Conservation (phyloP, 2,329 filamentous ascomycete genomes). For the Capronia epimyces region DNA sequence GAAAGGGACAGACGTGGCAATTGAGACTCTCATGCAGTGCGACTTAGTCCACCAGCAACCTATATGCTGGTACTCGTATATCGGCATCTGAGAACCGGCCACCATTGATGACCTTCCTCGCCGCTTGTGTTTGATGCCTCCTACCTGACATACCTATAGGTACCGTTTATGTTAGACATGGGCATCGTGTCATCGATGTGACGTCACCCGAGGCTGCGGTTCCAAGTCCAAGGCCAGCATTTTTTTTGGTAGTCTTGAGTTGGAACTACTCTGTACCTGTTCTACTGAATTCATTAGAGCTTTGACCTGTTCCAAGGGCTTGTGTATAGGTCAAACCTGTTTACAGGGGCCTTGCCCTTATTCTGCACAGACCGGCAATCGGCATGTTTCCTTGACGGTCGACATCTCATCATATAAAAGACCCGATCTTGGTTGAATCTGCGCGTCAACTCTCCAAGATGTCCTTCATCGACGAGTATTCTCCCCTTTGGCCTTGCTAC, state of each 20-base stretch:
- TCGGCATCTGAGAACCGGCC: no score
- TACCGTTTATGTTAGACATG: no score
- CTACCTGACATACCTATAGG: no score
- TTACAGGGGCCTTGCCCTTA: no score
- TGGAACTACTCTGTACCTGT: background rate
- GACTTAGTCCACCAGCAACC: no score
- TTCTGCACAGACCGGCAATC: background rate
- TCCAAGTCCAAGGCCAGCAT: background rate
- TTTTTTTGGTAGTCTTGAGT: background rate
- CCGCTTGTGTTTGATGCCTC: no score
- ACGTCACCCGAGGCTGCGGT: slow-evolving; percentile 1
- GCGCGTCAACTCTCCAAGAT: slow-evolving; percentile 6
- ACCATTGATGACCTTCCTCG: no score
- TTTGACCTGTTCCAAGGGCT: no score
- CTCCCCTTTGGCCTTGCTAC: background rate
- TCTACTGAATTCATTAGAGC: background rate
- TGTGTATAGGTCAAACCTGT: no score
- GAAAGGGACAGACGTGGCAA: no score
- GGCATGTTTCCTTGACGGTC: background rate
- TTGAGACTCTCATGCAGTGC: no score
- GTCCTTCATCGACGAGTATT: slow-evolving; percentile 23
- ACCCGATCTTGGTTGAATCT: background rate
- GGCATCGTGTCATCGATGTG: slow-evolving; percentile 5
- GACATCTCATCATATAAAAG: background rate
- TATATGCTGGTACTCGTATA: no score